phyloP scores from a whole-genome alignment of 352 stramenopile genomes.

The Phytophthora citricola region DNA sequence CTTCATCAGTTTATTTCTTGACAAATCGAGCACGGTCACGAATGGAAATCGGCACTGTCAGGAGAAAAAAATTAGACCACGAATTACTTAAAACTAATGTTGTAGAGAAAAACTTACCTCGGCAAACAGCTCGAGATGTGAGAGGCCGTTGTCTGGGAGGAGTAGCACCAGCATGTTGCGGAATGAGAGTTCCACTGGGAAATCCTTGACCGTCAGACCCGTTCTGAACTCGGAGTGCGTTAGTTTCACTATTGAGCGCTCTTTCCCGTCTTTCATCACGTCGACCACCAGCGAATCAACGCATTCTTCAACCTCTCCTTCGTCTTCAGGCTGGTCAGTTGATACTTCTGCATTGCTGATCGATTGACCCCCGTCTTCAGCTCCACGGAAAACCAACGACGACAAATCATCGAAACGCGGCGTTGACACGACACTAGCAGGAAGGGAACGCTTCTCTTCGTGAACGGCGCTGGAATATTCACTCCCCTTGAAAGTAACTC shows the following conservation, averaged over 20 bases:
- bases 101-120: conserved; percentile 42
- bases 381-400: conserved; percentile 37
- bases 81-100: background rate
- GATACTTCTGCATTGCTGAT: background rate
- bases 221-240: conserved; percentile 57
- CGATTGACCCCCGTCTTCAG: conserved; percentile 18
- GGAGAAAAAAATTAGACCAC: background rate
- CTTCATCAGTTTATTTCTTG: conserved; percentile 66
- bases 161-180: conserved; percentile 68
- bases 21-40: conserved; percentile 62
- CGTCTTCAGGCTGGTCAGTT: conserved; percentile 37
- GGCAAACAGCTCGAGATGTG: conserved; percentile 58
- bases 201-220: conserved; percentile 52
- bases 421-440: conserved; percentile 20
- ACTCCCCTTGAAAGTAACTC: conserved; percentile 27
- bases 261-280: conserved; percentile 63
- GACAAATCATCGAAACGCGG: conserved; percentile 37
- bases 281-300: conserved; percentile 55
- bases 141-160: conserved; percentile 65
- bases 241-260: conserved; percentile 58
- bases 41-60: conserved; percentile 69
- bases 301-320: conserved; percentile 46
- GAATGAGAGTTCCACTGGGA: conserved; percentile 59
- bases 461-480: conserved; percentile 7
- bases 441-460: conserved; percentile 28